Evolutionary conservation across 768 basidiomycete species (phyloP), one percentile per base, ranked within the genome.

Genomic region (Lentinula boryana): DNA sequence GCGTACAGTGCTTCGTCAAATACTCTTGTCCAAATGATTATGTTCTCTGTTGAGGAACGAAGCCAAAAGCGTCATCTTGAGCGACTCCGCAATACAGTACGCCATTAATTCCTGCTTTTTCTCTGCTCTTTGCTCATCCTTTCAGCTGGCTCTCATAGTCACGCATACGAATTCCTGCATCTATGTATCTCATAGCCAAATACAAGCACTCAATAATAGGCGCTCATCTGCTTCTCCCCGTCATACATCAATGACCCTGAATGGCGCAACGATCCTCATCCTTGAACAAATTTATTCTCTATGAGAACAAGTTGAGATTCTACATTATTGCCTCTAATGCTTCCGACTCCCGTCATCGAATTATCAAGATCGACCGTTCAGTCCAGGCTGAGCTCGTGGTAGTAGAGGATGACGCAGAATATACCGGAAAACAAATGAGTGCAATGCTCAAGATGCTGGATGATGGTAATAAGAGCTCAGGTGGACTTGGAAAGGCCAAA

Each of bases 401-500:
- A 3, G 80, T 93, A 27, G 94, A 98, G 66, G 97, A 98, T 70
- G 86, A 91, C 43, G 86, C 87, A 0, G 84, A 92, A 23, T 99
- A 99, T 72, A 91, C 83, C 54, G 87, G 89, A 27, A 88, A 86
- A 69, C 89, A 98, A 74, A 91, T 97, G 86, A 91, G 84, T 55
- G 85, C 87, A 36, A 85, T 98, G 78, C 78, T 98, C 64, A 91
- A 90, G 74, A 97, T 96, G 93, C 80, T 98, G 8, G 93, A 95
- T 62, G 94, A 97, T 66, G 96, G 95, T 23, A 99, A 97, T 73
- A 89, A 87, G 72, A 81, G 80, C 1, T 88, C 87, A 3, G 96
- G 95, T 5, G 94, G 95, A 7, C 74, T 99, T 63, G 92, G 88
- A 15, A 94, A 80, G 72, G 86, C 83, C 5, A 86, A 79, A 65